Base-by-base conservation (phyloP, 2,329 filamentous ascomycete species). In the Dryadomyces quercivorus region DNA sequence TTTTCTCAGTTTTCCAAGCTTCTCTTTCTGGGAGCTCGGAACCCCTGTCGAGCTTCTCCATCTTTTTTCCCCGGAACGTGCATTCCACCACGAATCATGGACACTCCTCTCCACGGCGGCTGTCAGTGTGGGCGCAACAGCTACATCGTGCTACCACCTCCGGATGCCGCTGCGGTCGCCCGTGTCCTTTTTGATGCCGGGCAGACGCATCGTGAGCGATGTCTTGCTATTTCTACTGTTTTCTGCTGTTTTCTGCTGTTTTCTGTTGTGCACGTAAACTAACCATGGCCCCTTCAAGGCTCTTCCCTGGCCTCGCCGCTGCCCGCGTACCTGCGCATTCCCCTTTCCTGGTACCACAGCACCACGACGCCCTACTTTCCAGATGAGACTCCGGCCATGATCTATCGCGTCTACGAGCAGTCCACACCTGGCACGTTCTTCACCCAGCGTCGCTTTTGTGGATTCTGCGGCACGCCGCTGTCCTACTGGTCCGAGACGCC, bases 111-210 rank as follows among this genome's bases (percentile, higher is more conserved):
- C 55, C 81, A 78, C 59, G 90, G 90, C 63, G 80, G 83, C 59
- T 95, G 91, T 72, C 83, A 85, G 53, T 96, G 91, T 68, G 89
- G 90, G 55, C 82, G 91, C 58, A 95, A 93, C 64, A 78, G 84
- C 64, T 95, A 95, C 70, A 75, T 82, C 56, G 81, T 95, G 61
- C 70, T 80, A 48, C 75, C 92, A 22, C 89, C 89, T 1, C 67
- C 73, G 20, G 69, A 75, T 61, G 72, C 77, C 44, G 69, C 72
- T 43, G 71, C 81, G 38, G 70, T 76, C 51, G 81, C 84, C 16
- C 77, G 82, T 60, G 81, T 94, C 21, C 79, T 89, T 58, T 93
- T 95, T 66, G 85, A 89, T 67, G 82, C 83, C 42, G 79, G 81
- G 56, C 73, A 75, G 55, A 72, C 76, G 43, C 86, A 88, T 62